A percentile compares a stretch with the other conserved stretches of the same genome.
phyloP scores from a whole-genome alignment of 805 yeast species.

The Saccharomycopsis amapae region DNA sequence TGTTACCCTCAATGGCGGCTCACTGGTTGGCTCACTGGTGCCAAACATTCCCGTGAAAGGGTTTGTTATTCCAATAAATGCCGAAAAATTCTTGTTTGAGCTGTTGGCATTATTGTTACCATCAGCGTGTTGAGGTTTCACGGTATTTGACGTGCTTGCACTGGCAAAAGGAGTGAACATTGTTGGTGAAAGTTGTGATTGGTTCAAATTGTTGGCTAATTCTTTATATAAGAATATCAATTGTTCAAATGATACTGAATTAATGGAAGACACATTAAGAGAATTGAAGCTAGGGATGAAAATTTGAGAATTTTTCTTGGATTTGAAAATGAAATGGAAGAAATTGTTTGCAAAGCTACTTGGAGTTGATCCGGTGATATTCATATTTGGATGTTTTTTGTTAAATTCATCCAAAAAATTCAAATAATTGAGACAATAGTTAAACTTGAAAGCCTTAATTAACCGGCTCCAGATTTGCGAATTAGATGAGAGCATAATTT shows the following conservation, averaged over 20 bases:
- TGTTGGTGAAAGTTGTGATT: not conserved
- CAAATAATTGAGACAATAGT: slow-evolving; percentile 34
- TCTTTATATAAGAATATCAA: slow-evolving; percentile 18
- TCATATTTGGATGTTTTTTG: slow-evolving; percentile 45
- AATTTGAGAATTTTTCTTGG: slow-evolving; percentile 60
- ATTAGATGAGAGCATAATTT: slow-evolving; percentile 27
- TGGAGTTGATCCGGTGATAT: slow-evolving; percentile 18
- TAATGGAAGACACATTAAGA: slow-evolving; percentile 5
- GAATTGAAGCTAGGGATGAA: slow-evolving; percentile 32
- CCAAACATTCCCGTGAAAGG: not conserved
- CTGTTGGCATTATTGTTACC: not conserved
- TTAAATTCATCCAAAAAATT: slow-evolving; percentile 12
- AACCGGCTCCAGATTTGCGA: slow-evolving; percentile 34
- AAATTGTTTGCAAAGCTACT: slow-evolving; percentile 30
- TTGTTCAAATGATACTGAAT: slow-evolving; percentile 11
- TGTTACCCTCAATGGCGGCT: too few relatives aligned
- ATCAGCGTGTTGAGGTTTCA: too few relatives aligned
- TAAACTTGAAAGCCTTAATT: slow-evolving; percentile 29
- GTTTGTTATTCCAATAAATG: slow-evolving; percentile 1
- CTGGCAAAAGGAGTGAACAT: too few relatives aligned
- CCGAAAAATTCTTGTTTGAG: not conserved
- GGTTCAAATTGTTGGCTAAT: slow-evolving; percentile 11
- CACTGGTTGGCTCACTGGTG: too few relatives aligned
- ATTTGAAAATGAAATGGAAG: slow-evolving; percentile 76
- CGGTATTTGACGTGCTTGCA: too few relatives aligned